Base-by-base conservation (phyloP, 306 rosid genomes). In the Rubus parviflorus region DNA sequence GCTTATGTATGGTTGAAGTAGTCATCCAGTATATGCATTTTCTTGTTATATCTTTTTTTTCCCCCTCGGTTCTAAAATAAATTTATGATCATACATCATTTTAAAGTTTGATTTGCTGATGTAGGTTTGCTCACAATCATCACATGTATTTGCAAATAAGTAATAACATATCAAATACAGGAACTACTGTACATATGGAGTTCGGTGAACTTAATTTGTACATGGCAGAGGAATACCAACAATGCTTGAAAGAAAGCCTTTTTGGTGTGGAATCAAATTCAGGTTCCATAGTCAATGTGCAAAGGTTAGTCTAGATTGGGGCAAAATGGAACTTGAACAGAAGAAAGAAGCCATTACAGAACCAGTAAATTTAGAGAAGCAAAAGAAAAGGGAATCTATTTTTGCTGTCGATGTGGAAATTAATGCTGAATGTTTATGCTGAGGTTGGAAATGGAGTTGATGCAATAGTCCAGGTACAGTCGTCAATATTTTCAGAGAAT, bases 401-500 rank as follows among this genome's bases (percentile, higher is more conserved):
- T 88, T 96, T 86, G 98, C 97, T 71, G 84, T 96, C 80, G 99
- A 96, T 85, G 94, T 96, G 64, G 98, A 96, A 85, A n/a, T n/a
- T n/a, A n/a, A 86, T 87, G 90, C 82, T 96, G 84, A 84, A 83
- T 83, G 79, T 96, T 83, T 90, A 88, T 22, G 99, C 98, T 41
- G 93, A 86, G 79, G 88, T 86, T 77, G 99, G 97, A 80, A 98
- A 96, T 84, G 99, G 99, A 72, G 99, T 96, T 75, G 92, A 96
- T 68, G 90, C 91, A 62, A 53, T 88, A 88, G 90, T 96, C 81
- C 96, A 92, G 89, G 85, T 96, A 83, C 97, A 96, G 74, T 96
- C n/a, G n/a, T n/a, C 99, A 49, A 91, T 96, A 83, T 96, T 96
- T 90, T 92, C 99, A 35, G 99, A 96, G 85, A 96, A 96, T 96